Evolutionary conservation across 345 rosid species (phyloP).

Genomic region (Ricinus communis): DNA sequence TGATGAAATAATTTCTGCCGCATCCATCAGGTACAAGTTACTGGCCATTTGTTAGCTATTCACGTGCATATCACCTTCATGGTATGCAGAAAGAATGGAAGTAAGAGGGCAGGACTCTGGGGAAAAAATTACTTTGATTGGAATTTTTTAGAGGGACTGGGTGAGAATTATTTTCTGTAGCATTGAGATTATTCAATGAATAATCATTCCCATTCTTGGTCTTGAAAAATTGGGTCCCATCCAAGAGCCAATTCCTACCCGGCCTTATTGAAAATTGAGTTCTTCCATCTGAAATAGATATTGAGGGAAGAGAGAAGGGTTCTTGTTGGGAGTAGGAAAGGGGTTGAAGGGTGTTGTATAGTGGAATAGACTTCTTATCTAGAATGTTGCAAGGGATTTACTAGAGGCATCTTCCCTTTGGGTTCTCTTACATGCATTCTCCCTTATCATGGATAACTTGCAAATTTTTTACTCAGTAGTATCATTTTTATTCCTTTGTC

Average conservation of each 20-base stretch:
- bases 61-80: neutral
- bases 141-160: neutral
- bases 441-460: neutral
- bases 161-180: too few species aligned
- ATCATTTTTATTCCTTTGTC: conserved; percentile 6
- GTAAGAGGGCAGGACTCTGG: neutral
- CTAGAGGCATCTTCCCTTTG: neutral
- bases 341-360: neutral
- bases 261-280: neutral
- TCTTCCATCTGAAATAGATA: neutral
- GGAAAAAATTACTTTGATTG: neutral
- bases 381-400: neutral
- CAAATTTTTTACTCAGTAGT: neutral
- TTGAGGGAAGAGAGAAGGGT: too few species aligned
- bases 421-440: neutral
- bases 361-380: neutral
- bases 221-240: too few species aligned
- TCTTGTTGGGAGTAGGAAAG: too few species aligned
- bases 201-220: too few species aligned
- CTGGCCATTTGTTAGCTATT: conserved; percentile 5
- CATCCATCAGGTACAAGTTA: conserved; percentile 68
- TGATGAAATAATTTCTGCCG: conserved; percentile 80
- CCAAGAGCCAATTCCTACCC: too few species aligned
- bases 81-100: neutral
- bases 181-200: too few species aligned